A percentile compares a stretch with the other conserved stretches of the same genome.
These are phyloP conservation scores for Vanrija pseudolonga DNA, from an alignment of 1,284 basidiomycete genomes.

Conservation along the genomic window DNA sequence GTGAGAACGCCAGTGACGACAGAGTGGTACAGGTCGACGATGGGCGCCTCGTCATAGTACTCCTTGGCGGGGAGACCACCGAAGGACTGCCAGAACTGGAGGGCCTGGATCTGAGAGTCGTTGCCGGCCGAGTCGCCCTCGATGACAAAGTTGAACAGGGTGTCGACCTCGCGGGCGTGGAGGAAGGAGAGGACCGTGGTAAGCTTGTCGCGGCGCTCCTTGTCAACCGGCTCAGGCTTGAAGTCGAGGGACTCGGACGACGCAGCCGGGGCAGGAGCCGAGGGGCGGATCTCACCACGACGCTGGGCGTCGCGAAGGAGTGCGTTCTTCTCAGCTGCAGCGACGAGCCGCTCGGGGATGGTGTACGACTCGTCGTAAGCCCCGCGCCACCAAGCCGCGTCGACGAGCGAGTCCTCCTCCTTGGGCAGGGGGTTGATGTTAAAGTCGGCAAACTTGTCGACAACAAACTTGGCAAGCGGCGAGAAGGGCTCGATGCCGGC, in stretches of 20 bases:
- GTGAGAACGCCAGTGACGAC: conserved; percentile 67
- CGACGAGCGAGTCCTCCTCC: conserved; percentile 9
- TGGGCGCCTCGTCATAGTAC: conserved; percentile 79
- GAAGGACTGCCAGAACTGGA: conserved; percentile 79
- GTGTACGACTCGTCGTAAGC: conserved; percentile 33
- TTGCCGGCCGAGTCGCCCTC: conserved; percentile 80
- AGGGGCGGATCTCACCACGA: neutral
- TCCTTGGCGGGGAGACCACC: conserved; percentile 90
- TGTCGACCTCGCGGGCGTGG: conserved; percentile 77
- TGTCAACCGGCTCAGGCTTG: neutral
- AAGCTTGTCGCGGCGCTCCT: conserved; percentile 33
- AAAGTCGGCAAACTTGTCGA: conserved; percentile 41
- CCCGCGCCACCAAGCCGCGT: conserved; percentile 28
- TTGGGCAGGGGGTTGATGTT: conserved; percentile 31
- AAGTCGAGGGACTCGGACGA: neutral
- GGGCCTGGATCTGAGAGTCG: conserved; percentile 81
- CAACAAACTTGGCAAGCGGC: conserved; percentile 48
- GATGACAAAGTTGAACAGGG: conserved; percentile 71
- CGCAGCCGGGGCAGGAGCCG: neutral
- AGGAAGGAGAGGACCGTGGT: conserved; percentile 81
- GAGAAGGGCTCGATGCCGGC: conserved; percentile 51
- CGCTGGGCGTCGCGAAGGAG: conserved; percentile 6
- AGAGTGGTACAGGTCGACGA: conserved; percentile 66
- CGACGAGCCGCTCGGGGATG: conserved; percentile 29
- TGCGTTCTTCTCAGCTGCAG: conserved; percentile 13